Base-by-base conservation (phyloP, 164 flowering plant genomes). In the Vitis cinerea region DNA sequence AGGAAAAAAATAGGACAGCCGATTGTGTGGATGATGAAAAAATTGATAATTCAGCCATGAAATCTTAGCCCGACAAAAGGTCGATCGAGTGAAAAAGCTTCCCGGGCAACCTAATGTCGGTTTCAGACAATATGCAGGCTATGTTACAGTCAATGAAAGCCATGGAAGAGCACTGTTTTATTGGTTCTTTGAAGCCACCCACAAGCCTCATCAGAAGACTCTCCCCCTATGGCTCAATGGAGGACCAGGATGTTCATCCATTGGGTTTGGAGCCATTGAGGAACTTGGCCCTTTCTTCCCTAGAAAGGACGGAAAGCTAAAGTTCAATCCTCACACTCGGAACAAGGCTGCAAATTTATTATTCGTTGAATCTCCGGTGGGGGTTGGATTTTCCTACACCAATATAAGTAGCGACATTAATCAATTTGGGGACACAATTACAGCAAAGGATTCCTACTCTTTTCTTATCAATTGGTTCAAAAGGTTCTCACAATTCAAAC, bases 221-320 rank as follows among this genome's bases (percentile, higher is more conserved):
- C 67, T 87, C 11, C 78, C 87, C 44, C 75, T 89, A 0, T 87
- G 93, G 91, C 89, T 89, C 62, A 85, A 85, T 78, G 89, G 93
- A 87, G 93, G 92, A 8, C 95, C 95, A 0, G 91, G 95, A 15
- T 90, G 95, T 59, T 90, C 95, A 48, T 90, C 92, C 9, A 67
- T 88, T 73, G 95, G 91, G n/a, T 90, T 52, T 69, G 95, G 95
- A 55, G 81, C 59, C 64, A 72, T 85, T 19, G 88, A 86, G 59
- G 95, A 90, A 57, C 63, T 90, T 8, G 91, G 95, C 3, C 95
- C 92, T 14, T 90, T 90, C 77, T 72, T 85, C 52, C 68, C 82
- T 29, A 81, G 78, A 58, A 83, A 85, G 55, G 83, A 80, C 60
- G 67, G 44, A 13, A 71, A 70, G 58, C 73, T 88, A 15, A 81